These are phyloP conservation scores for Penicillium coffeae DNA, from an alignment of 495 filamentous ascomycete species.

Conservation along the genomic window DNA sequence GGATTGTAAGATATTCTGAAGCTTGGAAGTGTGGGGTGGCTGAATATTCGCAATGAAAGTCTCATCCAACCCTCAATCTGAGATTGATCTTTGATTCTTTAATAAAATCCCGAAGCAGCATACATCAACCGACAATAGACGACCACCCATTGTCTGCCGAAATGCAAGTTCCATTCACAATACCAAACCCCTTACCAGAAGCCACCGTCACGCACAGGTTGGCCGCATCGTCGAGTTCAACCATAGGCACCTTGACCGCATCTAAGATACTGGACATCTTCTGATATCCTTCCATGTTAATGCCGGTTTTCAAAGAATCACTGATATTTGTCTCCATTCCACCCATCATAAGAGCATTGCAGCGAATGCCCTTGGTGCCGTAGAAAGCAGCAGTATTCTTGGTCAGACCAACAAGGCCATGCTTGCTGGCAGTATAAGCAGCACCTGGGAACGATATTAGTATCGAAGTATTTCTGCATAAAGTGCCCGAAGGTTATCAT, in stretches of 20 bases:
- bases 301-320: constrained; percentile 41
- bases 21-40: too few relatives aligned
- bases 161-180: constrained; percentile 34
- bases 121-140: constrained; percentile 21
- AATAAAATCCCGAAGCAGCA: too few relatives aligned
- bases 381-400: constrained; percentile 62
- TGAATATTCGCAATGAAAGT: too few relatives aligned
- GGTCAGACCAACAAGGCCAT: constrained; percentile 51
- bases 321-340: constrained; percentile 55
- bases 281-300: constrained; percentile 44
- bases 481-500: constrained; percentile 8
- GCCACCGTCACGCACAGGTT: constrained; percentile 28
- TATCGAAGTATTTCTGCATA: too few relatives aligned
- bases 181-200: constrained; percentile 21
- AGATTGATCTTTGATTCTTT: too few relatives aligned
- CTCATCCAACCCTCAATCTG: too few relatives aligned
- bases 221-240: constrained; percentile 39
- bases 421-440: constrained; percentile 18
- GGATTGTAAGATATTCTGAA: too few relatives aligned
- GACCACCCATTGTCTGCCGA: constrained; percentile 31
- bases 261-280: constrained; percentile 27
- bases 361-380: constrained; percentile 52
- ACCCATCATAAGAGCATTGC: constrained; percentile 53
- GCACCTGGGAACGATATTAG: constrained; percentile 17
- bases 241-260: constrained; percentile 18